Evolutionary conservation across 768 basidiomycete species (phyloP).

Genomic region (Zangia roseola): DNA sequence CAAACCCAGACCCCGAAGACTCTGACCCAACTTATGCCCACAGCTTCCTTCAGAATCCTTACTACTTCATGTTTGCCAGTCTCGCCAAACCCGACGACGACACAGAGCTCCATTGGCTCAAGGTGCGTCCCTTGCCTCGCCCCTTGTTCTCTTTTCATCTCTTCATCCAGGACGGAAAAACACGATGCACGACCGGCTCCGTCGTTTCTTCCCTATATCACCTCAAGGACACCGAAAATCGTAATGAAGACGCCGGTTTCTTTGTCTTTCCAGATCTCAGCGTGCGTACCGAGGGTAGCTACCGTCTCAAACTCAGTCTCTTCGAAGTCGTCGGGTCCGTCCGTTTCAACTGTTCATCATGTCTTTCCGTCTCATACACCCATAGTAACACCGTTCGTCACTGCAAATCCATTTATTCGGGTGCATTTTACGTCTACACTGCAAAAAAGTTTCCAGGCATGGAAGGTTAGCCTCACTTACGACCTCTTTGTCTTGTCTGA

Average conservation of each 20-base stretch:
- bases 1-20: conserved; percentile 33
- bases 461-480: conserved; percentile 59
- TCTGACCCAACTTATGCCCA: conserved; percentile 45
- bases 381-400: conserved; percentile 80
- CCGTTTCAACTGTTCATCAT: neutral
- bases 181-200: conserved; percentile 86
- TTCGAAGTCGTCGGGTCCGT: conserved; percentile 93
- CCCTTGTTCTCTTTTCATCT: neutral
- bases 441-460: conserved; percentile 97
- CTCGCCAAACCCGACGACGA: conserved; percentile 89
- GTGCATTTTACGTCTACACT: conserved; percentile 91
- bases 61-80: conserved; percentile 94
- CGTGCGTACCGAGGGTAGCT: conserved; percentile 90
- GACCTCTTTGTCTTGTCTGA: conserved; percentile 23
- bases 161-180: conserved; percentile 78
- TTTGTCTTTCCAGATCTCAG: conserved; percentile 96
- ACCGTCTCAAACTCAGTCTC: conserved; percentile 64
- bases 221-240: conserved; percentile 71
- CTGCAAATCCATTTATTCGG: conserved; percentile 86
- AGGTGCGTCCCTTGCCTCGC: conserved; percentile 40
- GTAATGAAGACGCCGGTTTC: conserved; percentile 77
- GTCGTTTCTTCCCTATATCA: conserved; percentile 91
- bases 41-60: conserved; percentile 83
- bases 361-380: conserved; percentile 5
- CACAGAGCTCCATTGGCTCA: conserved; percentile 83